A percentile compares a stretch with the other conserved stretches of the same genome.
These are phyloP conservation scores for Lumnitzera littorea DNA, from an alignment of 345 rosid species.

Conservation along the genomic window DNA sequence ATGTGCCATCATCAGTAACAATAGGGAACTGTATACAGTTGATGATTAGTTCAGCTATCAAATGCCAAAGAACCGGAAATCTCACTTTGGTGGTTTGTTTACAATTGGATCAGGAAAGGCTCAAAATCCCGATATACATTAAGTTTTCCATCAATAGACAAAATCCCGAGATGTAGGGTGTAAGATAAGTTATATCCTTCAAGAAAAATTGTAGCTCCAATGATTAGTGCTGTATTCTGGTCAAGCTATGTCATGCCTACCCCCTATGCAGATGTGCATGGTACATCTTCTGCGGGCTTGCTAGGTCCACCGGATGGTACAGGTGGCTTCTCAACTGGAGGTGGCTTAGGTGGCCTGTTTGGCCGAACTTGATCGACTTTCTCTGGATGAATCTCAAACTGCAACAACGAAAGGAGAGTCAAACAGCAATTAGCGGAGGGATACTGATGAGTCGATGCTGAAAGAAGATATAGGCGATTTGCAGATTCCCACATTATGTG, in stretches of 20 bases:
- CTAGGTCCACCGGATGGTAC: slow-evolving; percentile 19
- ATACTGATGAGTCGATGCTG: neutral
- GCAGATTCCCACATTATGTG: too few relatives aligned
- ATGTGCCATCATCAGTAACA: too few relatives aligned
- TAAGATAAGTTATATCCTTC: too few relatives aligned
- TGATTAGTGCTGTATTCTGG: neutral
- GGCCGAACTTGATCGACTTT: slow-evolving; percentile 53
- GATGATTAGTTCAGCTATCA: too few relatives aligned
- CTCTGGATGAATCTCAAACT: slow-evolving; percentile 52
- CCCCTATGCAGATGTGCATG: slow-evolving; percentile 62
- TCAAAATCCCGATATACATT: too few relatives aligned
- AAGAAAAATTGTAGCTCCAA: too few relatives aligned
- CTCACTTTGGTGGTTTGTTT: too few relatives aligned
- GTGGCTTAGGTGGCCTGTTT: slow-evolving; percentile 58
- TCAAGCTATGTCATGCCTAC: neutral
- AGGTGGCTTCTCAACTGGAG: slow-evolving; percentile 27
- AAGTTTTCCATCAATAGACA: neutral
- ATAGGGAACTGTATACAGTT: too few relatives aligned
- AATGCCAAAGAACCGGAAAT: too few relatives aligned
- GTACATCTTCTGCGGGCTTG: slow-evolving; percentile 51
- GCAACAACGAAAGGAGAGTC: slow-evolving; percentile 14
- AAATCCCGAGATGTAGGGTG: neutral
- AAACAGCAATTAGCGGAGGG: slow-evolving; percentile 1
- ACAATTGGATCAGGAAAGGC: too few relatives aligned
- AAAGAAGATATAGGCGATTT: too few relatives aligned